Evolutionary conservation across 2,329 filamentous ascomycete species (phyloP).

Genomic region (Diplocarpon rosae): DNA sequence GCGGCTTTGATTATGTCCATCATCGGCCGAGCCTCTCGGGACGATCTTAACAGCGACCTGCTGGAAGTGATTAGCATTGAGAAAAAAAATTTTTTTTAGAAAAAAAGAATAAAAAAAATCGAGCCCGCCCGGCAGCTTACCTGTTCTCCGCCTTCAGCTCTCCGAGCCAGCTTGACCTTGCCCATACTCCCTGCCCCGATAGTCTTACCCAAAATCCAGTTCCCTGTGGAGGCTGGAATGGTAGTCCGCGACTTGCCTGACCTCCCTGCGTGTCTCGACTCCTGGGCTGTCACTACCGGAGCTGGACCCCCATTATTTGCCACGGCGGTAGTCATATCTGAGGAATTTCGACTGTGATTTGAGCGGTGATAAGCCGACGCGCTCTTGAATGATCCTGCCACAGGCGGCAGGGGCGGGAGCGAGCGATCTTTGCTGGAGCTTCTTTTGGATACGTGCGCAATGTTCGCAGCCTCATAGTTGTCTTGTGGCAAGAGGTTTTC

Average conservation of each 20-base stretch:
- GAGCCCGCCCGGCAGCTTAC: slow-evolving; percentile 38
- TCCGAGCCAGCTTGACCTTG: slow-evolving; percentile 92
- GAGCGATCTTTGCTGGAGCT: slow-evolving; percentile 25
- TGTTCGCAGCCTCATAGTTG: slow-evolving; percentile 63
- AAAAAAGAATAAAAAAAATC: no score
- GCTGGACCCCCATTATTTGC: slow-evolving; percentile 43
- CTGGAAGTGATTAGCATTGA: slow-evolving; percentile 14
- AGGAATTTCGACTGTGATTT: slow-evolving; percentile 29
- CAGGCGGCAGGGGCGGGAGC: slow-evolving; percentile 7
- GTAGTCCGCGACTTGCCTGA: slow-evolving; percentile 59
- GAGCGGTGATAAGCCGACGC: slow-evolving; percentile 31
- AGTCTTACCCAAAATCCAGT: slow-evolving; percentile 93
- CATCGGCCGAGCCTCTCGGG: slow-evolving; percentile 76
- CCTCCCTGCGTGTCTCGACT: slow-evolving; percentile 37
- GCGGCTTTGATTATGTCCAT: slow-evolving; percentile 53
- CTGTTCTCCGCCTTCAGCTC: slow-evolving; percentile 83
- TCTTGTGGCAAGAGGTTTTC: slow-evolving; percentile 42
- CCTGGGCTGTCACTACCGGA: slow-evolving; percentile 38
- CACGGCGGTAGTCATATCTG: slow-evolving; percentile 38
- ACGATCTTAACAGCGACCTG: slow-evolving; percentile 97
- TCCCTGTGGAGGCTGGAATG: slow-evolving; percentile 80
- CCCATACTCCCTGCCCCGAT: slow-evolving; percentile 98
- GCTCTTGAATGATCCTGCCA: slow-evolving; percentile 25
- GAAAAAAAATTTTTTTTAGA: no score
- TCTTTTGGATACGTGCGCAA: slow-evolving; percentile 34